phyloP scores from a whole-genome alignment of 208 protist genomes.

The Blastocrithidia nonstop region DNA sequence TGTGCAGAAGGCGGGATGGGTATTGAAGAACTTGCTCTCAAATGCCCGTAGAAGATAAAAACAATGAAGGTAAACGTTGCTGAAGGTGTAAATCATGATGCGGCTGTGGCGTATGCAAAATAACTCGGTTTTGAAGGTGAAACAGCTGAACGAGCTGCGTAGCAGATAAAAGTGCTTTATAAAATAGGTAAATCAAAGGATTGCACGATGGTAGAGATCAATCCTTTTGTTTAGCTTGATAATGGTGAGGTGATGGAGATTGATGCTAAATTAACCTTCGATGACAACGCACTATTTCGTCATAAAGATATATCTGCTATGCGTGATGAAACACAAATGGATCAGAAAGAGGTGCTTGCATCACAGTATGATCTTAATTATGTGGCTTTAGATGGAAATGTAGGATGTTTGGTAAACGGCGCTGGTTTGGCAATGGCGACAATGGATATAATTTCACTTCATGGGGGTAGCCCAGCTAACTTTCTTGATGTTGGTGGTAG shows the following conservation, averaged over 20 bases:
- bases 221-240: conserved; percentile 95
- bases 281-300: conserved; percentile 97
- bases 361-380: conserved; percentile 97
- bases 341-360: conserved; percentile 91
- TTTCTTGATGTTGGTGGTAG: conserved; percentile 98
- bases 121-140: conserved; percentile 85
- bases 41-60: conserved; percentile 92
- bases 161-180: conserved; percentile 94
- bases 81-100: conserved; percentile 83
- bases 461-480: conserved; percentile 97
- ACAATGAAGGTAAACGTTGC: conserved; percentile 88
- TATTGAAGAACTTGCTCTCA: conserved; percentile 96
- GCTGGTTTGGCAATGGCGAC: conserved; percentile 99
- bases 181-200: conserved; percentile 94
- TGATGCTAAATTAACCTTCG: conserved; percentile 98
- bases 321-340: conserved; percentile 90
- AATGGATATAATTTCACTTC: conserved; percentile 99
- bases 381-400: conserved; percentile 98
- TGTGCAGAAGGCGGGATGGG: conserved; percentile 95
- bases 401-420: conserved; percentile 96
- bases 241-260: conserved; percentile 92
- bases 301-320: conserved; percentile 93
- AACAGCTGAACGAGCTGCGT: conserved; percentile 57
- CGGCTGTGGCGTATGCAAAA: conserved; percentile 62
- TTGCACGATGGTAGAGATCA: conserved; percentile 98